These are phyloP conservation scores for Hypoxylon sp. DNA, from an alignment of 2,329 filamentous ascomycete species.

Conservation along the genomic window DNA sequence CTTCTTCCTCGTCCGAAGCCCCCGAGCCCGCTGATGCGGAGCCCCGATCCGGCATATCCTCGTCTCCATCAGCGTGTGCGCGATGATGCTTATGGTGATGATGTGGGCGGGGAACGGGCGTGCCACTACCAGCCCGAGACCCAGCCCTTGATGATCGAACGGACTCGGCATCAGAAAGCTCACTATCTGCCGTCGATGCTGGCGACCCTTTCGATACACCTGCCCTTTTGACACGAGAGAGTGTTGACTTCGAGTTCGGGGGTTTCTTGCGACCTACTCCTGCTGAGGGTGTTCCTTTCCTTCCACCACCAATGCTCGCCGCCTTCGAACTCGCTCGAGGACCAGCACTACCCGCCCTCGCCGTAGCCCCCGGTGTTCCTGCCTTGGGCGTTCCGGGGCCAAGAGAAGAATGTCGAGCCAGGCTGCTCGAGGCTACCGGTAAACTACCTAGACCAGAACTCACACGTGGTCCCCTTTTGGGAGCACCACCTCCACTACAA, in stretches of 20 bases:
- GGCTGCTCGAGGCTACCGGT: slow-evolving; percentile 68
- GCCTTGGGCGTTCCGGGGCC: slow-evolving; percentile 75
- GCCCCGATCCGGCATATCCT: slow-evolving; percentile 56
- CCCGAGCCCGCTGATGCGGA: slow-evolving; percentile 46
- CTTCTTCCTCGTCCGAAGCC: slow-evolving; percentile 76
- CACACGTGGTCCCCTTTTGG: slow-evolving; percentile 68
- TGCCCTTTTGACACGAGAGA: slow-evolving; percentile 74
- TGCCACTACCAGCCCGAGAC: slow-evolving; percentile 57
- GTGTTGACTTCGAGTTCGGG: slow-evolving; percentile 67
- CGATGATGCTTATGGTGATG: slow-evolving; percentile 44
- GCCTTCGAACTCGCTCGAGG: slow-evolving; percentile 68
- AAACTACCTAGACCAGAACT: slow-evolving; percentile 64
- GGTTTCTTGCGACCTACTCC: slow-evolving; percentile 56
- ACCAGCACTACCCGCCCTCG: slow-evolving; percentile 72
- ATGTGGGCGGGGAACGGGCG: slow-evolving; percentile 54
- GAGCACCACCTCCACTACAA: slow-evolving; percentile 56
- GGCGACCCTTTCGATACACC: slow-evolving; percentile 71
- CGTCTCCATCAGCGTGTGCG: slow-evolving; percentile 46
- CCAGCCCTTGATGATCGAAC: slow-evolving; percentile 67
- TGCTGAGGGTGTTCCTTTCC: slow-evolving; percentile 61
- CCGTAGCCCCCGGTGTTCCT: slow-evolving; percentile 55
- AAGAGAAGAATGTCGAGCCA: slow-evolving; percentile 74
- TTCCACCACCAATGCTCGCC: slow-evolving; percentile 56
- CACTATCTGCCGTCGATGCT: slow-evolving; percentile 74
- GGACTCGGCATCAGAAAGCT: slow-evolving; percentile 74